These are phyloP conservation scores for Euphorbia corollata DNA, from an alignment of 441 rosid genomes.

Conservation along the genomic window DNA sequence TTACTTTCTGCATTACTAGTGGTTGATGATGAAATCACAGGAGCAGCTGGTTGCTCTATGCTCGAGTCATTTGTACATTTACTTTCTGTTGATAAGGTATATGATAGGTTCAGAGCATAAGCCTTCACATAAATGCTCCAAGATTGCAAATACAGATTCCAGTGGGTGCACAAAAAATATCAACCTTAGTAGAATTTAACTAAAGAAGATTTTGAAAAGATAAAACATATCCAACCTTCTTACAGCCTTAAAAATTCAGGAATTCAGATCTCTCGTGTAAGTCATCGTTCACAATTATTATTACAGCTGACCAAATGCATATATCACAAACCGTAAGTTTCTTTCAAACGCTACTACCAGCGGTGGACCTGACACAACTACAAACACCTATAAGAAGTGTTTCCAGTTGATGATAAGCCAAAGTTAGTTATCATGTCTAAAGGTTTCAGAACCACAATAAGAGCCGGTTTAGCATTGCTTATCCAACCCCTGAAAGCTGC, in stretches of 20 bases:
- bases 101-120: neutral
- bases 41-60: slow-evolving; percentile 62
- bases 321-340: neutral
- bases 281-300: neutral
- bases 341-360: neutral
- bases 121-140: too few relatives aligned
- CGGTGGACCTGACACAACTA: neutral
- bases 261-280: slow-evolving; percentile 9
- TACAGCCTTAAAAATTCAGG: neutral
- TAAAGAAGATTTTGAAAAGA: neutral
- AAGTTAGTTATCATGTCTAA: neutral
- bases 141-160: neutral
- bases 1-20: slow-evolving; percentile 84
- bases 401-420: neutral
- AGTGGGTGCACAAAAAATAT: neutral
- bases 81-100: slow-evolving; percentile 29
- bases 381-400: neutral
- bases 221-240: neutral
- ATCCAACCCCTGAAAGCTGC: too few relatives aligned
- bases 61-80: slow-evolving; percentile 60
- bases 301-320: neutral
- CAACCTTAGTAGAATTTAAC: slow-evolving; percentile 5
- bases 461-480: too few relatives aligned
- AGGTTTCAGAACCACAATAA: neutral
- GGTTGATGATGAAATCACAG: slow-evolving; percentile 61